These are phyloP conservation scores for Leersia perrieri DNA, from an alignment of 176 grass and related monocot species.

Conservation along the genomic window DNA sequence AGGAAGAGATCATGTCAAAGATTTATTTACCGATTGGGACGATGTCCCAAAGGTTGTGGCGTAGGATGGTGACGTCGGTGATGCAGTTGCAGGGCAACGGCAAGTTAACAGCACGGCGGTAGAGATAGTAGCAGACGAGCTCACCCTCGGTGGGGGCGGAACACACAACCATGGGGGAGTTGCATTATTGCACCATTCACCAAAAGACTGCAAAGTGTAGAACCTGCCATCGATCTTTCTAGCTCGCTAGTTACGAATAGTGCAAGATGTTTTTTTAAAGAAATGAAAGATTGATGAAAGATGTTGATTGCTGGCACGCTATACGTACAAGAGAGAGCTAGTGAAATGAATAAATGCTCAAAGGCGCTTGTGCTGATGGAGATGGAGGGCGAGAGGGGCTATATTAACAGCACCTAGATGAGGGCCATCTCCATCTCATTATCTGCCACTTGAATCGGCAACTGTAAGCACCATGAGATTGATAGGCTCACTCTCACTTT, in stretches of 20 bases:
- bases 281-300: too few species aligned
- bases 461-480: background rate
- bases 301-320: too few species aligned
- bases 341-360: too few species aligned
- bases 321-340: too few species aligned
- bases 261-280: too few species aligned
- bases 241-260: background rate
- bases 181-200: background rate
- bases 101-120: background rate
- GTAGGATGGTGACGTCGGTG: slow-evolving; percentile 3
- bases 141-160: background rate
- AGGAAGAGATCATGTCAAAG: too few species aligned
- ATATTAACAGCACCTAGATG: too few species aligned
- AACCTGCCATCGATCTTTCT: background rate
- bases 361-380: too few species aligned
- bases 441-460: background rate
- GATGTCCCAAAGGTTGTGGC: slow-evolving; percentile 41
- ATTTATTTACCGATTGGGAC: background rate
- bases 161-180: background rate
- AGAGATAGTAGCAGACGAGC: background rate
- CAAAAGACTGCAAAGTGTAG: background rate
- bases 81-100: background rate
- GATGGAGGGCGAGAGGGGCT: too few species aligned
- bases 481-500: too few species aligned
- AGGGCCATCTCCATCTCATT: background rate